A percentile compares a stretch with the other conserved stretches of the same genome.
Conservation (phyloP, 2,329 filamentous ascomycete species). For the Aphanocladium album region DNA sequence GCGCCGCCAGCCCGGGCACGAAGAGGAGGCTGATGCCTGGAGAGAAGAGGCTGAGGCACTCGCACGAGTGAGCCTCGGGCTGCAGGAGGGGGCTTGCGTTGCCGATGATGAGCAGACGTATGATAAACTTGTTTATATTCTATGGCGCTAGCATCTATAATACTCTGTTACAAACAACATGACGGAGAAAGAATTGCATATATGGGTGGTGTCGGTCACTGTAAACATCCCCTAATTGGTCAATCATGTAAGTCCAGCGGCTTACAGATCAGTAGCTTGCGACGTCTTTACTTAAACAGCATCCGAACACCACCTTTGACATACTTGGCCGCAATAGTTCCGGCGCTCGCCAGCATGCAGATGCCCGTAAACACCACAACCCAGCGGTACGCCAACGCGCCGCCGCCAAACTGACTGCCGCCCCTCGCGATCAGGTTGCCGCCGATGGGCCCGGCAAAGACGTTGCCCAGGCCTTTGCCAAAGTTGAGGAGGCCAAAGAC, state of each 20-base stretch:
- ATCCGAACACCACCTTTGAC: neutral
- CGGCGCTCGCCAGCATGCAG: constrained; percentile 8
- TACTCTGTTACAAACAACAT: too few species aligned
- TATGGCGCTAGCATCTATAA: neutral
- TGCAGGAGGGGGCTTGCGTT: neutral
- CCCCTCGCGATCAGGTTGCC: constrained; percentile 19
- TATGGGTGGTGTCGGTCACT: too few species aligned
- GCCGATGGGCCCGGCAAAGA: constrained; percentile 27
- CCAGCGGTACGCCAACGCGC: constrained; percentile 1
- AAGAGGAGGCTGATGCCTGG: neutral
- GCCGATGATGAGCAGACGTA: neutral
- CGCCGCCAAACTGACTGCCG: neutral
- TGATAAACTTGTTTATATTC: neutral
- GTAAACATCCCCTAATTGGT: too few species aligned
- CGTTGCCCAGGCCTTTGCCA: constrained; percentile 27
- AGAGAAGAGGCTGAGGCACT: neutral
- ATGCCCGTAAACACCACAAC: constrained; percentile 4
- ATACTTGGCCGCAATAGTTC: neutral
- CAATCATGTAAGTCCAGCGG: too few species aligned
- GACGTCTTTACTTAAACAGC: neutral
- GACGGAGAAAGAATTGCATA: too few species aligned
- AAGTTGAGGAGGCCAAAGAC: constrained; percentile 26
- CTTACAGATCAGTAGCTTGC: too few species aligned
- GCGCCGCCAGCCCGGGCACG: neutral
- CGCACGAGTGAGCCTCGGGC: neutral